Evolutionary conservation across 345 rosid genomes (phyloP), one percentile per base, ranked within the genome.

Genomic region (Theobroma cacao): DNA sequence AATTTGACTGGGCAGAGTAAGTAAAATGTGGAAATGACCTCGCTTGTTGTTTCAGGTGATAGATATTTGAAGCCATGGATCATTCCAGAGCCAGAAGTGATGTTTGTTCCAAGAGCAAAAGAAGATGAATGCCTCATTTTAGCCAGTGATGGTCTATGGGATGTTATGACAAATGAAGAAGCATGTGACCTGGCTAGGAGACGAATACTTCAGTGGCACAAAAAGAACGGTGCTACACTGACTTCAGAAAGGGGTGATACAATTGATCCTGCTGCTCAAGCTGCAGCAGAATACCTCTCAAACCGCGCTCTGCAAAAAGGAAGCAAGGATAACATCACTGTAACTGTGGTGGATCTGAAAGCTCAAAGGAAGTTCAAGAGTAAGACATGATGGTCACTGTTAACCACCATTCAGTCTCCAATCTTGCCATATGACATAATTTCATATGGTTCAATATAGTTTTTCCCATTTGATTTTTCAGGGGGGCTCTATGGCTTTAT

Each of bases 91-190:
- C 98, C 97, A 17, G 98, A 96, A 89, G 98, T 96, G 66, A 84
- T 78, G 85, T 88, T 96, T 53, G 76, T 91, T 81, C 94, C 97
- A 0, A 79, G 99, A 79, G 90, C 90, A 28, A 94, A 88, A 87
- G 99, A 94, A 75, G 99, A 96, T 34, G 97, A 94, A 65, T 94
- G 98, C 87, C 91, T 96, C 24, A 79, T 94, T 82, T 82, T 94
- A 70, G 98, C 97, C 1, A 94, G 99, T 26, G 99, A 95, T 26
- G 99, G 99, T 43, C 82, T 93, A 69, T 95, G 99, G 99, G 99
- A 95, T 82, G 98, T 96, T 66, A 90, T 94, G 95, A 80, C 87
- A 22, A 96, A 94, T 63, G 97, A 96, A 83, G 99, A 96, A 83
- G 99, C 85, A 41, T 94, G 97, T 53, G 98, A 96, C 67, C 72